Base-by-base conservation (phyloP, 2,329 filamentous ascomycete species). In the Calonectria montana region DNA sequence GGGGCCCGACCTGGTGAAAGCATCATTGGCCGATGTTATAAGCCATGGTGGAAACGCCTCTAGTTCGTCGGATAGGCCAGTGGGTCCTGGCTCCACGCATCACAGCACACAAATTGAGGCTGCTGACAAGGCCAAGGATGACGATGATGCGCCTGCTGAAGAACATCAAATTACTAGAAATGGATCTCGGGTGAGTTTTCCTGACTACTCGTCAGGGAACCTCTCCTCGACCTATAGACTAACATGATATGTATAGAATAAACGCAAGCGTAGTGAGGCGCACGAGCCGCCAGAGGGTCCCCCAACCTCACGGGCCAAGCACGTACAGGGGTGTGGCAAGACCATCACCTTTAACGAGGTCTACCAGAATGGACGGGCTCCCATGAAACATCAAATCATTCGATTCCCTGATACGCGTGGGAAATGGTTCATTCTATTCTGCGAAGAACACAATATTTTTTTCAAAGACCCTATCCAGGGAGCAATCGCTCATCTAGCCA, bases 11-110 rank as follows among this genome's bases (percentile, higher is more conserved):
- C 53, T 39, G 23, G 53, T 59, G 15, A 37, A 39, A 16, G 53
- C 53, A 25, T 59, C 53, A 59, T 39, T 59, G 53, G 53, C 53
- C 35, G n/a, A 37, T 59, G 53, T 21, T 59, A 39, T 59, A 59
- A 59, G 53, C 35, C 53, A 27, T 39, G 53, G 21, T 35, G 31
- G 31, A 16, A 39, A 59, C 53, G 13, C 31, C 21, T 39, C 35
- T 59, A 59, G 53, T 39, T 59, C 53, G 53, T 23, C 12, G 8
- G 35, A 59, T 59, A 59, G 53, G 53, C 21, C 21, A 37, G 53
- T 59, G 53, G 53, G 53, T n/a, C 53, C 53, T 25, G 37, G 53
- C 25, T 41, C 35, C n/a, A 16, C 31, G 15, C 53, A 59, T 37
- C 35, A 18, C 53, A 39, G 21, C 53, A 16, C n/a, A 9, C 31